Conservation (phyloP, 2,329 filamentous ascomycete species). For the Verticillium isaacii region DNA sequence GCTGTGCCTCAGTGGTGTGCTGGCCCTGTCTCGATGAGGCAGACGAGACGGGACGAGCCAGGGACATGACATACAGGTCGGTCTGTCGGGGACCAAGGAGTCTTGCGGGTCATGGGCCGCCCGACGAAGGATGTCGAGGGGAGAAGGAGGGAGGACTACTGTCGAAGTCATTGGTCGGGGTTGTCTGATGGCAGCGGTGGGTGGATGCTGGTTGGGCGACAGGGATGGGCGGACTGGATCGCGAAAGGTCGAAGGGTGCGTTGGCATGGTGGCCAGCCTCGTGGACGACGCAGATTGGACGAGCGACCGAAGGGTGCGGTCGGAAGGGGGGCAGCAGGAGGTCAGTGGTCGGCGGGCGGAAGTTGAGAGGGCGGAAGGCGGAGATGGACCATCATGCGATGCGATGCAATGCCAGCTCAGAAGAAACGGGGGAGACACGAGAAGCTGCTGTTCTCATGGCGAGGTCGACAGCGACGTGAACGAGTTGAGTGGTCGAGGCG, state of each 20-base stretch:
- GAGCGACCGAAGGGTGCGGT: conserved; percentile 6
- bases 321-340: conserved; percentile 1
- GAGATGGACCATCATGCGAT: background rate
- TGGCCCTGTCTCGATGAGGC: background rate
- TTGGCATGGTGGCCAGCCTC: conserved; percentile 13
- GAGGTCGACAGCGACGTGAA: background rate
- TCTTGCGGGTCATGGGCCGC: background rate
- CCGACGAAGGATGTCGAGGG: background rate
- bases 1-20: background rate
- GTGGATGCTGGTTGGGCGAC: conserved; percentile 5
- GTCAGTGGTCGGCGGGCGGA: background rate
- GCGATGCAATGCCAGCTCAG: conserved; percentile 5
- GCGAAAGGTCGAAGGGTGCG: conserved; percentile 9
- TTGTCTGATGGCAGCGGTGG: background rate
- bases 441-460: background rate
- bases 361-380: background rate
- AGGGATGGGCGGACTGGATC: conserved; percentile 9
- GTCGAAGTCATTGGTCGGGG: background rate
- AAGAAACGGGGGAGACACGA: background rate
- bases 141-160: background rate
- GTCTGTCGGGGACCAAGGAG: background rate
- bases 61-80: background rate
- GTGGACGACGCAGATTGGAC: conserved; percentile 16
- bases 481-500: background rate
- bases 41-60: background rate